These are phyloP conservation scores for Mesotaenium endlicherianum DNA, from an alignment of 139 green algal species.

Conservation along the genomic window DNA sequence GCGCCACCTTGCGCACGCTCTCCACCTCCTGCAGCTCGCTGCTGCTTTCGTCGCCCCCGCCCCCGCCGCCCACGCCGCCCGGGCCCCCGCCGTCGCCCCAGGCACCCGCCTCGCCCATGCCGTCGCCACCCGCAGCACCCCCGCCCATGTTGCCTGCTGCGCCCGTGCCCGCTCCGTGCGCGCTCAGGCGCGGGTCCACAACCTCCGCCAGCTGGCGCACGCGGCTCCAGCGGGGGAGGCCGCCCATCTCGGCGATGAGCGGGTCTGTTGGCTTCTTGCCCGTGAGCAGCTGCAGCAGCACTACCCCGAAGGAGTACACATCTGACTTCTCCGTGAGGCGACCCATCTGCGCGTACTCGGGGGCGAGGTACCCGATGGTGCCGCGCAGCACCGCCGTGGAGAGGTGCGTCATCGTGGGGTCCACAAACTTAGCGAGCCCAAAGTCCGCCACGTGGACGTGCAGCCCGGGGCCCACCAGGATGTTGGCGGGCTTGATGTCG, in stretches of 20 bases:
- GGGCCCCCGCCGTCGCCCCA: too few species aligned
- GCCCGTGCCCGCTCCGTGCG: too few species aligned
- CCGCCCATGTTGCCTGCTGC: too few species aligned
- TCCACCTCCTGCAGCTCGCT: background rate
- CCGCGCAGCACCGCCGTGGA: background rate
- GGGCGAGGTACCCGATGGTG: constrained; percentile 23
- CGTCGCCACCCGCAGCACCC: background rate
- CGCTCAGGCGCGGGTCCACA: background rate
- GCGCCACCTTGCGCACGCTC: constrained; percentile 5
- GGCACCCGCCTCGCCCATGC: background rate
- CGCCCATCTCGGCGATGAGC: background rate
- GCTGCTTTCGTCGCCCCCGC: too few species aligned
- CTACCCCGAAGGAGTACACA: constrained; percentile 22
- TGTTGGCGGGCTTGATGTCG: constrained; percentile 30
- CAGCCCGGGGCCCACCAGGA: background rate
- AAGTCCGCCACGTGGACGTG: constrained; percentile 16
- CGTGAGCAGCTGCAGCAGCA: constrained; percentile 25
- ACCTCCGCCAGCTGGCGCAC: background rate
- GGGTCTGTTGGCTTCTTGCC: background rate
- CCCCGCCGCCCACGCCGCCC: too few species aligned
- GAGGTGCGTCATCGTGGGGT: background rate
- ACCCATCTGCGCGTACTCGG: background rate
- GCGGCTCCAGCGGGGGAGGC: background rate
- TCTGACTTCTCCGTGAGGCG: background rate
- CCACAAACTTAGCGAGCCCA: constrained; percentile 17